Evolutionary conservation across 129 eudicot genomes (phyloP).

Genomic region (Solidago caesia): DNA sequence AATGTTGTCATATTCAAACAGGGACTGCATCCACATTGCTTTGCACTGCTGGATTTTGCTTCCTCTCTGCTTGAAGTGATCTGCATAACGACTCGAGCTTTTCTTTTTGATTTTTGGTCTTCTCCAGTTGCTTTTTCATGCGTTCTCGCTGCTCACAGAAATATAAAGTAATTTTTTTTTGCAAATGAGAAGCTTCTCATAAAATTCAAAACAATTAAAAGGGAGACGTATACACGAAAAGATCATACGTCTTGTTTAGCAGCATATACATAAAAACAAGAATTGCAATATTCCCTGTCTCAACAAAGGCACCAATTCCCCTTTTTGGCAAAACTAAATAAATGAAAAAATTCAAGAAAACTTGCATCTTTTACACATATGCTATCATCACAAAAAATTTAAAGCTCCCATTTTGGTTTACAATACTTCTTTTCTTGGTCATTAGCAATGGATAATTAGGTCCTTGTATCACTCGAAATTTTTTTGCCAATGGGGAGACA

Average conservation of each 20-base stretch:
- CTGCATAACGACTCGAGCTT: conserved; percentile 88
- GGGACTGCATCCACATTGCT: conserved; percentile 40
- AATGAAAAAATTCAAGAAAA: neutral
- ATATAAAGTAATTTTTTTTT: neutral
- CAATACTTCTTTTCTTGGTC: neutral
- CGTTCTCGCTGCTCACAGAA: conserved; percentile 71
- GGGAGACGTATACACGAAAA: neutral
- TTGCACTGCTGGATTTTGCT: conserved; percentile 45
- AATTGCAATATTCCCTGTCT: neutral
- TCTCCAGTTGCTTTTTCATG: conserved; percentile 90
- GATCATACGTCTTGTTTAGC: neutral
- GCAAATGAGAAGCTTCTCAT: conserved; percentile 1
- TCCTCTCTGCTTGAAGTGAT: conserved; percentile 91
- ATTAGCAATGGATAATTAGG: neutral
- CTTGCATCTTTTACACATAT: neutral
- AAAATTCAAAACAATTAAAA: neutral
- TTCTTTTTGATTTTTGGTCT: conserved; percentile 81
- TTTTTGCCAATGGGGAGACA: neutral
- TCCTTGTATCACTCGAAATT: neutral
- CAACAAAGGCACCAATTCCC: neutral
- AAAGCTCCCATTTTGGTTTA: neutral
- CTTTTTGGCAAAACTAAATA: neutral
- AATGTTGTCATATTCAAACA: conserved; percentile 24
- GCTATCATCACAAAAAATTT: neutral
- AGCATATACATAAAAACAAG: neutral